Evolutionary conservation across 345 rosid genomes (phyloP).

Genomic region (Eucalyptus albens): DNA sequence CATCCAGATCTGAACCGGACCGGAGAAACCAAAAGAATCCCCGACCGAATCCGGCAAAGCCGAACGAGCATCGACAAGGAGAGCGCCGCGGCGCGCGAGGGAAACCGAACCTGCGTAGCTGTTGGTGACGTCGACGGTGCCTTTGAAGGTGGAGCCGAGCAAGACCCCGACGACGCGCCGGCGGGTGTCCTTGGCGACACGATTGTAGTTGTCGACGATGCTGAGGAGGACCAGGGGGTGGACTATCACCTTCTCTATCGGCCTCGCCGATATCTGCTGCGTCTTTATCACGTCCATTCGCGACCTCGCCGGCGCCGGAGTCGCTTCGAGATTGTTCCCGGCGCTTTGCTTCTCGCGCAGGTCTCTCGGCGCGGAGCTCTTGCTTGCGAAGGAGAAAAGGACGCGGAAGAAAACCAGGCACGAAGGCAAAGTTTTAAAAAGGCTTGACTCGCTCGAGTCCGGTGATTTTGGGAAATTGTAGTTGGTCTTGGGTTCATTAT

Average conservation of each 20-base stretch:
- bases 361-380: neutral
- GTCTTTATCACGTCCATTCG: constrained; percentile 92
- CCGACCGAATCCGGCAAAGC: neutral
- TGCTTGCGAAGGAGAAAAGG: neutral
- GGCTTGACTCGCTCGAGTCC: neutral
- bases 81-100: neutral
- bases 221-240: constrained; percentile 96
- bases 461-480: neutral
- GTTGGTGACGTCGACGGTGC: constrained; percentile 84
- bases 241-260: constrained; percentile 87
- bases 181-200: constrained; percentile 87
- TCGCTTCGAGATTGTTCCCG: neutral
- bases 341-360: neutral
- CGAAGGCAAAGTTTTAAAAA: neutral
- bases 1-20: neutral
- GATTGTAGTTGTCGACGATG: constrained; percentile 90
- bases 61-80: neutral
- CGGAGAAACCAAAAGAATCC: neutral
- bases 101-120: constrained; percentile 65
- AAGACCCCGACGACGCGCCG: constrained; percentile 82
- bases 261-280: constrained; percentile 65
- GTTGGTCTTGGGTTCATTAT: neutral
- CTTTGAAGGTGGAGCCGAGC: constrained; percentile 66
- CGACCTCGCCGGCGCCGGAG: neutral
- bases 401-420: neutral